Percentiles rank a stretch among this genome's conserved stretches.
phyloP scores from a whole-genome alignment of 345 rosid genomes.

The Pelargonium nanum region DNA sequence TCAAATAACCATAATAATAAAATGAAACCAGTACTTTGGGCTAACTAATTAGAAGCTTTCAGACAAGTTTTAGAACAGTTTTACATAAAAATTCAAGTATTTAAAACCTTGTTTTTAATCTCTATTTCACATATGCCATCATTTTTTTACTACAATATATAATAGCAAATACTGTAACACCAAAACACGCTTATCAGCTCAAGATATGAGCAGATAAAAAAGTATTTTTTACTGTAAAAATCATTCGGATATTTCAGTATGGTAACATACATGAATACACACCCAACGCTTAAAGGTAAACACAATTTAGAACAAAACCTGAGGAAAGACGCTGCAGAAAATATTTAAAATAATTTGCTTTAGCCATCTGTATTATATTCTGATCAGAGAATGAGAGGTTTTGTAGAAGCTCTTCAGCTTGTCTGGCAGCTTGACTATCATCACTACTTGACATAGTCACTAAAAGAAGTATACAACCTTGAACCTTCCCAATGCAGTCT shows the following conservation, averaged over 20 bases:
- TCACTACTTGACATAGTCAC: conserved; percentile 54
- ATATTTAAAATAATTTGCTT: conserved; percentile 54
- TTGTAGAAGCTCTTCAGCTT: conserved; percentile 44
- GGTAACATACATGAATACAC: neutral
- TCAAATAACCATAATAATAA: too few species aligned
- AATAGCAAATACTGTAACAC: too few species aligned
- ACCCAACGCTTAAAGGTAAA: neutral
- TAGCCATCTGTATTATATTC: conserved; percentile 54
- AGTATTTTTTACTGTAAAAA: too few species aligned
- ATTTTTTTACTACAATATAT: too few species aligned
- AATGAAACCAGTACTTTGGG: too few species aligned
- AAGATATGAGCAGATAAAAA: too few species aligned
- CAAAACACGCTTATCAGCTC: too few species aligned
- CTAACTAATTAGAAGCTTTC: too few species aligned
- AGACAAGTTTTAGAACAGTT: too few species aligned
- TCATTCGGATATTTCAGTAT: neutral
- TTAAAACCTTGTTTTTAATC: too few species aligned
- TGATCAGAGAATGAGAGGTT: conserved; percentile 47
- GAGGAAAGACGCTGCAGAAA: conserved; percentile 44
- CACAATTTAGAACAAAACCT: conserved; percentile 22
- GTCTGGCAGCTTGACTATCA: conserved; percentile 37
- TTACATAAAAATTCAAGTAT: too few species aligned
- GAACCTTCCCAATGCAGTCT: conserved; percentile 42
- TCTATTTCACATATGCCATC: too few species aligned
- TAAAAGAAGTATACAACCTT: conserved; percentile 54